phyloP scores from a whole-genome alignment of 129 eudicot species.

The Ambrosia artemisiifolia region DNA sequence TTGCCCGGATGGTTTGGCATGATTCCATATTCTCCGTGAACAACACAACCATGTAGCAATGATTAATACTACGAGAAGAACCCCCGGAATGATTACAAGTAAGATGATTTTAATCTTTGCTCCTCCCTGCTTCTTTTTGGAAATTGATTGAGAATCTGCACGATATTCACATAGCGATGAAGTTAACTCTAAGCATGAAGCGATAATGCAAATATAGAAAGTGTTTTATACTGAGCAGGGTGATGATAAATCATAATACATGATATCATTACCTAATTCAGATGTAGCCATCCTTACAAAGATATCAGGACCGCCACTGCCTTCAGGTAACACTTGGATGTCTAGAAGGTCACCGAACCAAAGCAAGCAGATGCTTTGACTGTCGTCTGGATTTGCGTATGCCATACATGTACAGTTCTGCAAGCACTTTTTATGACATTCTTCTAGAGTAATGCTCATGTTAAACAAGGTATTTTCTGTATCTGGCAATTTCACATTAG shows the following conservation, averaged over 20 bases:
- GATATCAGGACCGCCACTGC: conserved; percentile 26
- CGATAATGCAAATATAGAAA: not conserved
- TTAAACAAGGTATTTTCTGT: conserved; percentile 25
- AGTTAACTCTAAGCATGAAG: too few relatives aligned
- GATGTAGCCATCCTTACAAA: conserved; percentile 30
- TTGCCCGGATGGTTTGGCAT: not conserved
- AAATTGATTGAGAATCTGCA: not conserved
- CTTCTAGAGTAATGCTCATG: conserved; percentile 8
- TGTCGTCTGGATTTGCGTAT: conserved; percentile 18
- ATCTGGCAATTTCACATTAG: conserved; percentile 48
- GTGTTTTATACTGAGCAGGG: not conserved
- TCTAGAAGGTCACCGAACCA: conserved; percentile 30
- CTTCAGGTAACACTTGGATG: not conserved
- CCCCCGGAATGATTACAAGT: not conserved
- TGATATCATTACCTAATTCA: conserved; percentile 12
- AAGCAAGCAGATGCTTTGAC: conserved; percentile 21
- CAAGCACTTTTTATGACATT: conserved; percentile 20
- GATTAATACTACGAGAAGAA: conserved; percentile 28
- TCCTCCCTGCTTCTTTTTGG: conserved; percentile 13
- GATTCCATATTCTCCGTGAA: conserved; percentile 23
- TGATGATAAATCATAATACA: not conserved
- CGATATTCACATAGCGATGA: not conserved
- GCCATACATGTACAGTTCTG: conserved; percentile 34
- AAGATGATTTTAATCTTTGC: conserved; percentile 8
- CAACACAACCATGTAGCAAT: conserved; percentile 14